Conservation (phyloP, 768 basidiomycete genomes). For the Pulveroboletus sp. region DNA sequence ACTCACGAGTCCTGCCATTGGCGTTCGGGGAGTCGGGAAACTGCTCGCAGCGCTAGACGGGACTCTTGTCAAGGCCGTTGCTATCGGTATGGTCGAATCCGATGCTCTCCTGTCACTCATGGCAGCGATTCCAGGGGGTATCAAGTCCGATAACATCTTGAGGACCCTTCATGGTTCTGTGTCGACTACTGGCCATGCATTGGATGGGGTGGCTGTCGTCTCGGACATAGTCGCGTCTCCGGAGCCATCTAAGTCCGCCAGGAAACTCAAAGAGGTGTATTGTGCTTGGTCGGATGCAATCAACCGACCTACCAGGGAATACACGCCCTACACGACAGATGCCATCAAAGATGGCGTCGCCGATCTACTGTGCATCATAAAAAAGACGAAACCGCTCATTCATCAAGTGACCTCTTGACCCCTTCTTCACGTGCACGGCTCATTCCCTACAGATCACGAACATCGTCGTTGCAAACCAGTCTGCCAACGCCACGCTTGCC, state of each 20-base stretch:
- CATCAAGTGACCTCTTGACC: conserved; percentile 55
- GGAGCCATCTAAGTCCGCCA: conserved; percentile 53
- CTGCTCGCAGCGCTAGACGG: conserved; percentile 66
- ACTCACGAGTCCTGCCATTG: conserved; percentile 60
- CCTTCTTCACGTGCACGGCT: neutral
- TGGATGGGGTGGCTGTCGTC: conserved; percentile 87
- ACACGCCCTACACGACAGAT: conserved; percentile 26
- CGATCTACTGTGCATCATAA: conserved; percentile 50
- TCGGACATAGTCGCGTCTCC: conserved; percentile 77
- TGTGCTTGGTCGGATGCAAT: conserved; percentile 19
- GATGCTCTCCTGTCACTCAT: neutral
- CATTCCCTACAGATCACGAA: conserved; percentile 71
- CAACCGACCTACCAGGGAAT: neutral
- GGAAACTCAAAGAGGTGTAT: conserved; percentile 41
- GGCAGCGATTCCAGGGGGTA: conserved; percentile 60
- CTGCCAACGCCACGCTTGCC: conserved; percentile 86
- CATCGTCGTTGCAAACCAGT: conserved; percentile 83
- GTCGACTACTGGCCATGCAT: conserved; percentile 49
- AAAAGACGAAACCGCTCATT: conserved; percentile 62
- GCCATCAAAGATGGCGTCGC: conserved; percentile 43
- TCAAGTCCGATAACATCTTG: conserved; percentile 75
- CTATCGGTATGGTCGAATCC: conserved; percentile 62
- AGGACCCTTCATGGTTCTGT: conserved; percentile 72
- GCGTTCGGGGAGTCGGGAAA: conserved; percentile 67
- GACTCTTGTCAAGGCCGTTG: conserved; percentile 68